These are phyloP conservation scores for Leucocoprinus sp. DNA, from an alignment of 768 basidiomycete species.

Conservation along the genomic window DNA sequence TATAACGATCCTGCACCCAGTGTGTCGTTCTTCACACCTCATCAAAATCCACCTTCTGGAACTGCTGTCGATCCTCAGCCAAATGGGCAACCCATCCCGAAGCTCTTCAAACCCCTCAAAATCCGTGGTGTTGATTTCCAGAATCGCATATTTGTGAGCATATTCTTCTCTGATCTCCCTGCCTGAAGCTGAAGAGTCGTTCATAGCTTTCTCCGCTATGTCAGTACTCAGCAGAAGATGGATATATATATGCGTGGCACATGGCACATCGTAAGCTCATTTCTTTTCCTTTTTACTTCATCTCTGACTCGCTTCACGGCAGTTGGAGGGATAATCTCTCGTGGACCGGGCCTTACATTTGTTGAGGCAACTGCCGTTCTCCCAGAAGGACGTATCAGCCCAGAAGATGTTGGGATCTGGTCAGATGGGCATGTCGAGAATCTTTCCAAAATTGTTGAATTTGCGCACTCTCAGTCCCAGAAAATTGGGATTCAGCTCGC, in stretches of 20 bases:
- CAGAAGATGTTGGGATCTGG: slow-evolving; percentile 61
- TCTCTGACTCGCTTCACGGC: not conserved
- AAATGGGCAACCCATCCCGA: slow-evolving; percentile 26
- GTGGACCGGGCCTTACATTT: slow-evolving; percentile 48
- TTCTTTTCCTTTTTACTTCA: slow-evolving; percentile 11
- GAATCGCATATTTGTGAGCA: slow-evolving; percentile 43
- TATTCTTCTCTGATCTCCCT: not conserved
- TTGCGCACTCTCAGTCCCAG: slow-evolving; percentile 64
- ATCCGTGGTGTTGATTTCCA: slow-evolving; percentile 46
- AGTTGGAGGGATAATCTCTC: slow-evolving; percentile 48
- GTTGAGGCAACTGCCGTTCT: slow-evolving; percentile 63
- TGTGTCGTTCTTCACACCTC: slow-evolving; percentile 38
- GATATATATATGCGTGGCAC: slow-evolving; percentile 47
- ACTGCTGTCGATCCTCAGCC: slow-evolving; percentile 34
- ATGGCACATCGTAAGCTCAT: slow-evolving; percentile 45
- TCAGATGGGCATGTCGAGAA: slow-evolving; percentile 42
- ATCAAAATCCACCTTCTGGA: slow-evolving; percentile 35
- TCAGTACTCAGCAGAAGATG: slow-evolving; percentile 53
- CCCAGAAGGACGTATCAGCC: slow-evolving; percentile 56
- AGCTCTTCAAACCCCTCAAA: slow-evolving; percentile 46
- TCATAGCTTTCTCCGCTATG: slow-evolving; percentile 45
- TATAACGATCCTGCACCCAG: slow-evolving; percentile 32
- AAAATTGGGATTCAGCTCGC: slow-evolving; percentile 69
- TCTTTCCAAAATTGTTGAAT: slow-evolving; percentile 46
- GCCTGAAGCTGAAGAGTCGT: not conserved